Conservation (phyloP, 1,139 yeast genomes). For the Saccharomyces pastorianus region DNA sequence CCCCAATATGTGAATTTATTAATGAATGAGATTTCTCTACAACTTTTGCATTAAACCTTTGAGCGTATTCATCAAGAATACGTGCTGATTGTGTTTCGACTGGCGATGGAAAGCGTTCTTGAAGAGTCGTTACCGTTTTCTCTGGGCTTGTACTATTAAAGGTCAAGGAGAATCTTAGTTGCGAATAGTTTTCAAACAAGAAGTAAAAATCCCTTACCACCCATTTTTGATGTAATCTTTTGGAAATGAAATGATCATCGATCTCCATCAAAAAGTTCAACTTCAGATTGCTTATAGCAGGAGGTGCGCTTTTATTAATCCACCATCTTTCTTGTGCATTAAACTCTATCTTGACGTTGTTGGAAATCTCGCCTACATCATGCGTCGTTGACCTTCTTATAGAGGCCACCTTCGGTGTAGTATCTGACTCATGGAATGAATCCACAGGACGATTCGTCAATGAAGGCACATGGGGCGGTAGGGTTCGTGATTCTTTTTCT, state of each 20-base stretch:
- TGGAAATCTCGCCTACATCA: constrained; percentile 10
- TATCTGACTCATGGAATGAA: no score
- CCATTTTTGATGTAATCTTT: constrained; percentile 49
- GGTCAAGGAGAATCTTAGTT: constrained; percentile 45
- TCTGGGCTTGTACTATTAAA: constrained; percentile 52
- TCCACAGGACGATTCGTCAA: no score
- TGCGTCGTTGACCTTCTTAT: constrained; percentile 12
- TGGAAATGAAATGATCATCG: constrained; percentile 48
- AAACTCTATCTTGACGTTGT: constrained; percentile 23
- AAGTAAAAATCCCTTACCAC: constrained; percentile 62
- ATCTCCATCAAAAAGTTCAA: constrained; percentile 46
- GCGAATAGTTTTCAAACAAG: constrained; percentile 66
- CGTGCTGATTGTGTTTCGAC: constrained; percentile 10
- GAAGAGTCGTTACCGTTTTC: constrained; percentile 38
- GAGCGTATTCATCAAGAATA: constrained; percentile 43
- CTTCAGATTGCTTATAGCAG: constrained; percentile 38
- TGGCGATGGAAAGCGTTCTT: constrained; percentile 15
- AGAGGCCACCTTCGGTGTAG: neutral
- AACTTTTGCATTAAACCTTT: constrained; percentile 39
- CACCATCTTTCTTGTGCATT: constrained; percentile 33
- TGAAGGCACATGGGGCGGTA: constrained; percentile 8
- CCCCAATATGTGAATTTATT: constrained; percentile 33
- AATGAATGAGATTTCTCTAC: constrained; percentile 38
- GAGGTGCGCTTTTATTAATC: constrained; percentile 48
- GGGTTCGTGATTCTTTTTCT: constrained; percentile 9